Conservation (phyloP, 805 yeast genomes). For the Saccharomycopsis vini region DNA sequence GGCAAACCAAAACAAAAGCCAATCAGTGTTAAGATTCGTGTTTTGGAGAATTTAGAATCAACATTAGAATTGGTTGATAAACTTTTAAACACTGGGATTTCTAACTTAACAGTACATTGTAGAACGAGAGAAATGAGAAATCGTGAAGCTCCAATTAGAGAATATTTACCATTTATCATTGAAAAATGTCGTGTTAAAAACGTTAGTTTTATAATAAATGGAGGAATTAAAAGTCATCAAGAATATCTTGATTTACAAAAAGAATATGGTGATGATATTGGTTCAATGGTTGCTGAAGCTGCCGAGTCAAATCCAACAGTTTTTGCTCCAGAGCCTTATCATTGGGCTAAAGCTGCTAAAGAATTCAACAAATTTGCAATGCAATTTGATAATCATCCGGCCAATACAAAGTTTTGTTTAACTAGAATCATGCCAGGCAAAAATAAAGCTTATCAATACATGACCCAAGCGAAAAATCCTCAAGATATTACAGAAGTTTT, state of each 20-base stretch:
- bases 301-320: slow-evolving; percentile 86
- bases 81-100: slow-evolving; percentile 68
- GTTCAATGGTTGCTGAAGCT: slow-evolving; percentile 89
- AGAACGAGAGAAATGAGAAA: slow-evolving; percentile 84
- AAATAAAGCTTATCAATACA: slow-evolving; percentile 44
- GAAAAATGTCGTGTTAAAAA: slow-evolving; percentile 49
- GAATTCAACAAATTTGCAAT: slow-evolving; percentile 50
- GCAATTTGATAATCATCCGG: slow-evolving; percentile 48
- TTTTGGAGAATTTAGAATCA: slow-evolving; percentile 54
- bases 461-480: slow-evolving; percentile 41
- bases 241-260: slow-evolving; percentile 48
- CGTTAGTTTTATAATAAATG: slow-evolving; percentile 75
- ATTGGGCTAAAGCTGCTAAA: slow-evolving; percentile 46
- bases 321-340: slow-evolving; percentile 38
- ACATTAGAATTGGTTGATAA: slow-evolving; percentile 51
- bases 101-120: slow-evolving; percentile 85
- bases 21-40: slow-evolving; percentile 83
- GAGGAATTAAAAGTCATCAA: slow-evolving; percentile 48
- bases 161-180: slow-evolving; percentile 53
- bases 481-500: slow-evolving; percentile 4
- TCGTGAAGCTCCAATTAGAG: slow-evolving; percentile 72
- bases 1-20: slow-evolving; percentile 73
- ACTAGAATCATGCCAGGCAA: slow-evolving; percentile 75
- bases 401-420: slow-evolving; percentile 77
- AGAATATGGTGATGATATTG: slow-evolving; percentile 51